These are phyloP conservation scores for Saccharomycopsis vini DNA, from an alignment of 805 yeast species.

Conservation along the genomic window DNA sequence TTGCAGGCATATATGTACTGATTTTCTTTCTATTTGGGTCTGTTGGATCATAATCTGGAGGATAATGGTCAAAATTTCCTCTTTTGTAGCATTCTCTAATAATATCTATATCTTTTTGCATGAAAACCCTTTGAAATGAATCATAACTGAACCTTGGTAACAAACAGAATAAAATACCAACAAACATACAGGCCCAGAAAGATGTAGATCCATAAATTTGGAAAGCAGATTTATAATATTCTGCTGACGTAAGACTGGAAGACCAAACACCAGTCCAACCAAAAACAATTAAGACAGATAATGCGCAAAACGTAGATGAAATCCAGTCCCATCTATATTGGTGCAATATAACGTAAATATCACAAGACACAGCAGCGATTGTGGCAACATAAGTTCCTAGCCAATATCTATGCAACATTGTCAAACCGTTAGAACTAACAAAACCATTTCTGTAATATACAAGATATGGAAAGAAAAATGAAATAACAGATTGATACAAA, in stretches of 20 bases:
- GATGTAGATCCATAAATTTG: slow-evolving; percentile 56
- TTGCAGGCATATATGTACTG: slow-evolving; percentile 31
- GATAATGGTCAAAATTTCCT: slow-evolving; percentile 63
- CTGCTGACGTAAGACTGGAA: slow-evolving; percentile 40
- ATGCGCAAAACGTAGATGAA: slow-evolving; percentile 41
- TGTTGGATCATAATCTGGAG: slow-evolving; percentile 67
- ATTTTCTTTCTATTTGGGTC: slow-evolving; percentile 36
- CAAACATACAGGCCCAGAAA: slow-evolving; percentile 55
- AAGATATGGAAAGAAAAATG: slow-evolving; percentile 68
- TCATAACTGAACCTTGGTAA: slow-evolving; percentile 62
- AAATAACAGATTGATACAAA: slow-evolving; percentile 60
- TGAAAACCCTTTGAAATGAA: slow-evolving; percentile 39
- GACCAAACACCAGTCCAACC: slow-evolving; percentile 83
- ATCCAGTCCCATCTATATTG: slow-evolving; percentile 82
- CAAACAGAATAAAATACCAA: slow-evolving; percentile 56
- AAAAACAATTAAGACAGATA: slow-evolving; percentile 53
- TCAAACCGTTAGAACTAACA: slow-evolving; percentile 45
- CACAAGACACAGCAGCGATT: slow-evolving; percentile 60
- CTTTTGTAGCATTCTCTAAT: slow-evolving; percentile 58
- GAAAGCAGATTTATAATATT: slow-evolving; percentile 59
- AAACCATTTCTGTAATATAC: slow-evolving; percentile 35
- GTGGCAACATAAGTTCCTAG: slow-evolving; percentile 61
- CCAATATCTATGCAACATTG: slow-evolving; percentile 62
- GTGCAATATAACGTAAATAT: slow-evolving; percentile 54
- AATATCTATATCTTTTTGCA: slow-evolving; percentile 64